phyloP scores from a whole-genome alignment of 2,329 filamentous ascomycete genomes.

The Xenosphaeropsis pyriputrescens region DNA sequence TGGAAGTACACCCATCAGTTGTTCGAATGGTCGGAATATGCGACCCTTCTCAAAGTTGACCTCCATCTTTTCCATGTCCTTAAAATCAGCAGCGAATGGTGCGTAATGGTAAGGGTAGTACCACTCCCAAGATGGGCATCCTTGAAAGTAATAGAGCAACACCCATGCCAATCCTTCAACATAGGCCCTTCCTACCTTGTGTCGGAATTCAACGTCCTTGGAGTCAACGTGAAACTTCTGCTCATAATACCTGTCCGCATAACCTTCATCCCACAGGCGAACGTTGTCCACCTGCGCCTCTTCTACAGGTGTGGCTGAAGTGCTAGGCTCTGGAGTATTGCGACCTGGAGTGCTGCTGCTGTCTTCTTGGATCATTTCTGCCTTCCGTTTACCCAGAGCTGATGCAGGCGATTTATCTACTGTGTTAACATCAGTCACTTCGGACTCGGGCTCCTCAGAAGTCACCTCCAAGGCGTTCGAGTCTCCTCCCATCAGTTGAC shows the following conservation, averaged over 20 bases:
- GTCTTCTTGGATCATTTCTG: slow-evolving; percentile 49
- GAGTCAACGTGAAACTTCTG: slow-evolving; percentile 85
- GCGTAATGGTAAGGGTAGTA: slow-evolving; percentile 98
- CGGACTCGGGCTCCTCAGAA: slow-evolving; percentile 2
- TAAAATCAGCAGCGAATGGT: slow-evolving; percentile 91
- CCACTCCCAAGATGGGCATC: slow-evolving; percentile 98
- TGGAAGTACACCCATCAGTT: slow-evolving; percentile 94
- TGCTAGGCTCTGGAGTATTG: slow-evolving; percentile 36
- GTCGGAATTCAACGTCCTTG: slow-evolving; percentile 71
- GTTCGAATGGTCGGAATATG: slow-evolving; percentile 86
- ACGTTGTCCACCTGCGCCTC: slow-evolving; percentile 67
- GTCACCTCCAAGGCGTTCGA: slow-evolving; percentile 9
- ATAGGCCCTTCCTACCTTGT: slow-evolving; percentile 80
- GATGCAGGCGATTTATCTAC: slow-evolving; percentile 24
- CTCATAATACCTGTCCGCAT: slow-evolving; percentile 90
- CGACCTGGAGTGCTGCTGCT: slow-evolving; percentile 41
- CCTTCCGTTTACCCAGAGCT: slow-evolving; percentile 62
- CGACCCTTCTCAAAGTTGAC: slow-evolving; percentile 72
- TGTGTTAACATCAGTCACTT: slow-evolving; percentile 12
- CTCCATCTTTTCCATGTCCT: slow-evolving; percentile 63
- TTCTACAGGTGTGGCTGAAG: slow-evolving; percentile 32
- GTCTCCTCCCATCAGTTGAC: slow-evolving; percentile 46
- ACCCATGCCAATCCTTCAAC: slow-evolving; percentile 95
- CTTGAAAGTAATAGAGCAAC: slow-evolving; percentile 92
- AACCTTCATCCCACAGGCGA: slow-evolving; percentile 87